phyloP scores from a whole-genome alignment of 129 eudicot genomes.

The Glebionis coronaria region DNA sequence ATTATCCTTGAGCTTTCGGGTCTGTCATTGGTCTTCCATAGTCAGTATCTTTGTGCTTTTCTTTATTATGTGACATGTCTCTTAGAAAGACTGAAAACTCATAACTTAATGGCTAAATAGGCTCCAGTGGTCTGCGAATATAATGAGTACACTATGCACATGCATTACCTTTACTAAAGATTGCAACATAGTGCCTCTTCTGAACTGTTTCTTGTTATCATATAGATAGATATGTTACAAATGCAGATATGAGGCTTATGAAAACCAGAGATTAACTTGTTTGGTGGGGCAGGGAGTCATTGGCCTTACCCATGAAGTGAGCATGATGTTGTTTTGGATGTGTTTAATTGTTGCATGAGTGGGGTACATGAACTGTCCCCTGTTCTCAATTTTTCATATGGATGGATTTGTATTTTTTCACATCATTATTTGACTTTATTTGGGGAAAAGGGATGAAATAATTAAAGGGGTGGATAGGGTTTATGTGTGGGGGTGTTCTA shows the following conservation, averaged over 20 bases:
- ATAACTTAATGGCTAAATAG: neutral
- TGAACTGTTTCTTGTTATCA: neutral
- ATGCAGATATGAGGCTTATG: neutral
- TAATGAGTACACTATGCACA: too few species aligned
- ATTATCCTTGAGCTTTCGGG: too few species aligned
- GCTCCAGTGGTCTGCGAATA: neutral
- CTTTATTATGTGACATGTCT: neutral
- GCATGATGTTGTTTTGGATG: constrained; percentile 27
- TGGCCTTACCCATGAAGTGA: constrained; percentile 29
- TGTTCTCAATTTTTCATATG: constrained; percentile 15
- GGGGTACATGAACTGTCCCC: constrained; percentile 33
- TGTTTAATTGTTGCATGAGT: constrained; percentile 29
- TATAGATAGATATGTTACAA: neutral
- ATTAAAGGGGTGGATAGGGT: constrained; percentile 35
- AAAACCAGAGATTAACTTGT: constrained; percentile 9
- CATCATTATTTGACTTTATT: constrained; percentile 18
- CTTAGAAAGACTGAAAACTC: neutral
- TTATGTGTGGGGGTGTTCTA: constrained; percentile 17
- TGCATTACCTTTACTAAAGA: too few species aligned
- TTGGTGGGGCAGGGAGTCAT: constrained; percentile 25
- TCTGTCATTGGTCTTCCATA: too few species aligned
- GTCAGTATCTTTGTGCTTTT: too few species aligned
- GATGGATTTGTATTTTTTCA: constrained; percentile 17
- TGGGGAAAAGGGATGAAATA: constrained; percentile 24
- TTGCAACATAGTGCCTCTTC: too few species aligned